A percentile compares a stretch with the other conserved stretches of the same genome.
Evolutionary conservation across 139 green algal genomes (phyloP).

Genomic region (Ettlia oleoabundans): DNA sequence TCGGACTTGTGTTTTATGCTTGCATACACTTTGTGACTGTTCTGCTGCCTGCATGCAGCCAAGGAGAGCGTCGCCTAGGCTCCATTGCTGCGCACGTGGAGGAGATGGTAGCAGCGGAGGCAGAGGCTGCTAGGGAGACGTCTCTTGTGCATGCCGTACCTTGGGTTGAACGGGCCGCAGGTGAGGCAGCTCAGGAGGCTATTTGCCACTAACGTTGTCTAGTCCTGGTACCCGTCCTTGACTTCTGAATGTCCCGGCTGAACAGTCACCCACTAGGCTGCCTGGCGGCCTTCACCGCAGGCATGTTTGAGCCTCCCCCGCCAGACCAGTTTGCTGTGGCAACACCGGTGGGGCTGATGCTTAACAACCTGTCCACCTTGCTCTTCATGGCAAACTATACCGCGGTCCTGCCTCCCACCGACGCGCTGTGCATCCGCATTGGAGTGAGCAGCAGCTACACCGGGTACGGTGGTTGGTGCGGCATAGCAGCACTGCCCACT

Average conservation of each 20-base stretch:
- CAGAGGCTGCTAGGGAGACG: conserved; percentile 28
- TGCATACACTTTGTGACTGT: background rate
- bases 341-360: conserved; percentile 19
- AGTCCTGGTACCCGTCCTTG: no score
- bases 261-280: no score
- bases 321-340: conserved; percentile 35
- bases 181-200: background rate
- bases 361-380: conserved; percentile 30
- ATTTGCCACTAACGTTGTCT: no score
- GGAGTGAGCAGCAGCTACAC: conserved; percentile 4
- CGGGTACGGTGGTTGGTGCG: background rate
- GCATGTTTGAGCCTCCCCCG: conserved; percentile 50
- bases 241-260: no score
- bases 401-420: conserved; percentile 22
- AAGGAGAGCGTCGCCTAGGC: background rate
- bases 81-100: background rate
- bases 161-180: conserved; percentile 31
- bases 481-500: no score
- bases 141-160: conserved; percentile 41
- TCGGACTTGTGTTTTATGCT: no score
- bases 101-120: conserved; percentile 21
- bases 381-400: conserved; percentile 38
- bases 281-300: background rate
- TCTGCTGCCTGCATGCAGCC: background rate
- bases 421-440: conserved; percentile 31